Percentiles rank a stretch among this genome's conserved stretches.
phyloP scores from a whole-genome alignment of 208 protist genomes.

The Leishmania arabica region DNA sequence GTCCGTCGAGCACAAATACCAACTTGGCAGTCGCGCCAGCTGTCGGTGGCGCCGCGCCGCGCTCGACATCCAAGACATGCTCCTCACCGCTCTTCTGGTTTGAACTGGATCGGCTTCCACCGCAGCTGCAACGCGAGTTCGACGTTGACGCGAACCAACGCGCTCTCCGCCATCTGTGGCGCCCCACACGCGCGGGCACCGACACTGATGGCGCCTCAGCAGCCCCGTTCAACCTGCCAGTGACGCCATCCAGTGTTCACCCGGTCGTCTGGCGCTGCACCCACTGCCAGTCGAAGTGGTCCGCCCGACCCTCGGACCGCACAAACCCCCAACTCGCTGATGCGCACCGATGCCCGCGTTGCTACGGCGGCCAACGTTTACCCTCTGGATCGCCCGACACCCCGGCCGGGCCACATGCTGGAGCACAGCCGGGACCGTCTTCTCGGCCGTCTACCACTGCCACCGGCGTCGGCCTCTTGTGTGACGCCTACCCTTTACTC shows the following conservation, averaged over 20 bases:
- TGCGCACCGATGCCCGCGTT: constrained; percentile 51
- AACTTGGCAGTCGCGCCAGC: neutral
- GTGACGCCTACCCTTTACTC: constrained; percentile 44
- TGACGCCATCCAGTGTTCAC: constrained; percentile 33
- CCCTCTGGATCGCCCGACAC: neutral
- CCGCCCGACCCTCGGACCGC: constrained; percentile 60
- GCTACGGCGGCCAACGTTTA: constrained; percentile 11
- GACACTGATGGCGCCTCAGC: neutral
- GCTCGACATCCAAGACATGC: neutral
- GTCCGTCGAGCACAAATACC: neutral
- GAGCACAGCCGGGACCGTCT: neutral
- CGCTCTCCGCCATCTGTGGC: constrained; percentile 33
- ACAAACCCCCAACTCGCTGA: constrained; percentile 49
- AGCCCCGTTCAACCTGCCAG: neutral
- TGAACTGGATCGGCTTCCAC: constrained; percentile 23
- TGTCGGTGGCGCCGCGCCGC: neutral
- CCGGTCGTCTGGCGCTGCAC: constrained; percentile 59
- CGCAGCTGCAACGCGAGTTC: constrained; percentile 42
- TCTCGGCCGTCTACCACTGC: neutral
- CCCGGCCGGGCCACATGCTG: neutral
- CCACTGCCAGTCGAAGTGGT: constrained; percentile 46
- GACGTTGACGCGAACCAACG: constrained; percentile 32
- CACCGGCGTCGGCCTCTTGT: constrained; percentile 4
- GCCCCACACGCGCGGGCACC: neutral
- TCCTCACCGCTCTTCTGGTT: constrained; percentile 17